Percentiles rank a stretch among this genome's conserved stretches.
phyloP scores from a whole-genome alignment of 495 filamentous ascomycete species.

The Aeminium ludgeri region DNA sequence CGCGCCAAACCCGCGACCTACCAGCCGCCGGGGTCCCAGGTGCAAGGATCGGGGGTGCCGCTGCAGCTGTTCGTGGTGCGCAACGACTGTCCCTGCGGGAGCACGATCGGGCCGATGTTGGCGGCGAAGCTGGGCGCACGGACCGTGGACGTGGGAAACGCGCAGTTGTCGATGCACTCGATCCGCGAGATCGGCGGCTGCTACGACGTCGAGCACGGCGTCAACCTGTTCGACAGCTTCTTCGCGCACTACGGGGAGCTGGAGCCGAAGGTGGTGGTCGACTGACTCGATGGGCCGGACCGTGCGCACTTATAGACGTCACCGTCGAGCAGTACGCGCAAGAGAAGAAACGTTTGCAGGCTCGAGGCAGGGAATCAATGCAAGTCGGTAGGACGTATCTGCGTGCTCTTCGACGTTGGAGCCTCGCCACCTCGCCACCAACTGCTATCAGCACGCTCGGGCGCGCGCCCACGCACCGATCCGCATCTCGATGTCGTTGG shows the following conservation, averaged over 20 bases:
- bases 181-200: slow-evolving; percentile 82
- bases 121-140: slow-evolving; percentile 67
- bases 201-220: slow-evolving; percentile 74
- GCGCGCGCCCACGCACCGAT: no score
- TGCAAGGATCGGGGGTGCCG: slow-evolving; percentile 39
- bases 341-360: no score
- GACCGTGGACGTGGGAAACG: slow-evolving; percentile 84
- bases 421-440: no score
- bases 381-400: no score
- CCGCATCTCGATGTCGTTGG: no score
- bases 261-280: slow-evolving; percentile 46
- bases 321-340: no score
- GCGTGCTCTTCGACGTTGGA: no score
- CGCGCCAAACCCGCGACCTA: slow-evolving; percentile 33
- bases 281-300: slow-evolving; percentile 13
- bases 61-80: slow-evolving; percentile 91
- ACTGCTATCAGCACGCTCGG: no score
- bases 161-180: slow-evolving; percentile 95
- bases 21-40: slow-evolving; percentile 12
- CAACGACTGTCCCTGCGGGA: slow-evolving; percentile 86
- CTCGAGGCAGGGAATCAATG: no score
- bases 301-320: no score
- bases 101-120: slow-evolving; percentile 93
- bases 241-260: slow-evolving; percentile 66
- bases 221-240: slow-evolving; percentile 76